Evolutionary conservation across 345 rosid species (phyloP), one percentile per base, ranked within the genome.

Genomic region (Cardamine chenopodiifolia): DNA sequence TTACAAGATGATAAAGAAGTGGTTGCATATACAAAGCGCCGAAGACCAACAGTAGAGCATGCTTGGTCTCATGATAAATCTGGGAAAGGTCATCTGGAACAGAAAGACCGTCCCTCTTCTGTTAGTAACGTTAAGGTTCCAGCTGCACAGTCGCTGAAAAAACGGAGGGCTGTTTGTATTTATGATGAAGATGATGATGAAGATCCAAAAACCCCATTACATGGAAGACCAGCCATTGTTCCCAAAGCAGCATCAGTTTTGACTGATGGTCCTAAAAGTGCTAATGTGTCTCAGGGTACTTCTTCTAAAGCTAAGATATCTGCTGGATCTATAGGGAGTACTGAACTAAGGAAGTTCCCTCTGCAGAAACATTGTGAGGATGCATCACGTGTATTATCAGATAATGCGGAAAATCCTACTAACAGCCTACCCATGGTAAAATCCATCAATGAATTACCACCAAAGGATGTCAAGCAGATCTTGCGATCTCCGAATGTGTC

Each of bases 191-290:
- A 87, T n/a, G 88, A 89, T 56, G 90, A 86, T 22, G 89, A 82
- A 58, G 78, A 74, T 64, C 91, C 95, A 9, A 93, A 88, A 83
- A 92, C 99, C 83, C 99, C 99, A 45, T 81, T 96, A 76, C 93
- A 92, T 79, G 90, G 88, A 74, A 86, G 82, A 72, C 74, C 82
- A 62, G 74, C 74, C 19, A 71, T 55, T 73, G 81, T 52, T 78
- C 77, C 71, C 42, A 82, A 73, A 76, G 80, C 55, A 25, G 53
- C 82, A 67, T 29, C 74, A 17, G 66, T 70, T 70, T 80, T 53
- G 76, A 45, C 82, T 62, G 83, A 70, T 76, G 68, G 59, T 71
- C 29, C 58, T 52, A 85, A 82, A 82, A 72, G 68, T 56, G 63
- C 63, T 48, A 82, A 74, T 42, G 64, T 71, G 11, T 55, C 35